Evolutionary conservation across 352 stramenopile genomes (phyloP), one percentile per base, ranked within the genome.

Genomic region (Phytophthora parvispora): DNA sequence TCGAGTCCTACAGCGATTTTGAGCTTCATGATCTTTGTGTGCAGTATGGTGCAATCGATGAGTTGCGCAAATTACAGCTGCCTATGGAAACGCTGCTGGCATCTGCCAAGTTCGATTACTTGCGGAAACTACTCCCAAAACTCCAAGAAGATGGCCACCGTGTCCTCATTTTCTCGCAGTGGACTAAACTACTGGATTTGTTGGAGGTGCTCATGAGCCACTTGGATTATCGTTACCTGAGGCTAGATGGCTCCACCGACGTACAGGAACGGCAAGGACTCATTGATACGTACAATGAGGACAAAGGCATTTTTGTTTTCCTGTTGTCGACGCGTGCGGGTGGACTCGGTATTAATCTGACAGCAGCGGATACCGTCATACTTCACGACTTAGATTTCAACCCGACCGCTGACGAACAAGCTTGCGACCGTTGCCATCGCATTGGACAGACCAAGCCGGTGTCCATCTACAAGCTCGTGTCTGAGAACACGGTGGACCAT

Each of bases 331-430:
- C 98, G 6, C 88, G 98, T 29, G 98, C 98, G 2, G 98, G 98
- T 60, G 98, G 98, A 1, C 87, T 99, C 13, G 98, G 98, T 59
- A 99, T 99, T 74, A 99, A 99, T 78, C 78, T 99, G 45, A 98
- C 96, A 12, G 89, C 92, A 13, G 95, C 96, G 20, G 89, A 96
- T 68, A 95, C 87, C 0, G 90, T 97, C n/a, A 95, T 97, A 60
- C 65, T 97, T 34, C 90, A 96, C 36, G 90, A 97, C 59, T 40
- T 96, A 31, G 90, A 97, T 53, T 97, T 96, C 67, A 97, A 97
- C 53, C 90, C 90, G 10, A 94, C 86, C 8, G 80, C 88, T 25
- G 90, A 97, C 48, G 87, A 93, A 49, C 89, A 98, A 62, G 92
- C 92, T 6, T 94, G 92, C 47, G 93, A 98, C 64, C 88, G 93